A percentile compares a stretch with the other conserved stretches of the same genome.
Evolutionary conservation across 805 yeast genomes (phyloP).

Genomic region (Cyberlindnera xishuangbannaensis): DNA sequence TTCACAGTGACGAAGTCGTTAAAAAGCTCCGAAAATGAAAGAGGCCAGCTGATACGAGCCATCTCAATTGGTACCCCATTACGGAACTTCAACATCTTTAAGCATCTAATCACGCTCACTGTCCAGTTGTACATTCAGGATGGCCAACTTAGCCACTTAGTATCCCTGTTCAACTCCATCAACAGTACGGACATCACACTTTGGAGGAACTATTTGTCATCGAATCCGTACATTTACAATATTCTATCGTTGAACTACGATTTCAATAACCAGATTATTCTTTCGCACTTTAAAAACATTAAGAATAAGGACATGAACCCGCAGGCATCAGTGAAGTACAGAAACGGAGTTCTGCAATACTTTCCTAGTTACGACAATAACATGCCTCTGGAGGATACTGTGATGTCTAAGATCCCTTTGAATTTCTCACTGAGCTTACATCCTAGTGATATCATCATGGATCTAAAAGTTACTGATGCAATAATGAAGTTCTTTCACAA

Average conservation of each 20-base stretch:
- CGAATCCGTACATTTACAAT: constrained; percentile 14
- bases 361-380: constrained; percentile 25
- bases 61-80: constrained; percentile 53
- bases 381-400: constrained; percentile 27
- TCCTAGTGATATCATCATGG: constrained; percentile 18
- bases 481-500: constrained; percentile 27
- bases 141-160: constrained; percentile 15
- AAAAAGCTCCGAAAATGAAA: constrained; percentile 30
- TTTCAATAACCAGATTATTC: constrained; percentile 17
- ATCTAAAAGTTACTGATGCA: constrained; percentile 19
- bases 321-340: constrained; percentile 17
- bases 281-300: constrained; percentile 21
- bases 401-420: constrained; percentile 29
- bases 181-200: constrained; percentile 20
- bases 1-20: constrained; percentile 51
- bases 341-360: constrained; percentile 21
- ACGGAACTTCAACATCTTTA: constrained; percentile 48
- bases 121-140: constrained; percentile 32
- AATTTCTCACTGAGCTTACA: constrained; percentile 20
- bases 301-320: constrained; percentile 9
- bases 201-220: constrained; percentile 15
- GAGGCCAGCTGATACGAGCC: constrained; percentile 59
- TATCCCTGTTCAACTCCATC: constrained; percentile 18
- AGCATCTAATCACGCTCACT: constrained; percentile 50
- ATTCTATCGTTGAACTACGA: constrained; percentile 17